These are phyloP conservation scores for Trichoderma breve DNA, from an alignment of 2,329 filamentous ascomycete genomes.

Conservation along the genomic window DNA sequence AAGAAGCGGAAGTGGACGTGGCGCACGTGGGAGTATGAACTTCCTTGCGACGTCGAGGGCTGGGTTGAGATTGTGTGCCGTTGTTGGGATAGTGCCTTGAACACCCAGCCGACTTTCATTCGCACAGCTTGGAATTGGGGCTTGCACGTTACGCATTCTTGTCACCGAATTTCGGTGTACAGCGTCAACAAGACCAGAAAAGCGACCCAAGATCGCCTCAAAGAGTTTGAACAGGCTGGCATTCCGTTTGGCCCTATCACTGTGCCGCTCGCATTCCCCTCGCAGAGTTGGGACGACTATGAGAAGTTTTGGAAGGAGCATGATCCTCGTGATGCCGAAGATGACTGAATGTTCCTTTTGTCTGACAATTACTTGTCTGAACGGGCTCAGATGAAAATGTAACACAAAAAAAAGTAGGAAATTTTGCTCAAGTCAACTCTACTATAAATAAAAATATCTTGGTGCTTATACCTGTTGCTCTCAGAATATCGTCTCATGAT, in stretches of 20 bases:
- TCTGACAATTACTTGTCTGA: no score
- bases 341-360: neutral
- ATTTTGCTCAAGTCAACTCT: neutral
- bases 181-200: slow-evolving; percentile 3
- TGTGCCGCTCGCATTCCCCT: slow-evolving; percentile 1
- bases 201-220: neutral
- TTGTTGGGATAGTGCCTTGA: slow-evolving; percentile 11
- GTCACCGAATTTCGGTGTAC: slow-evolving; percentile 12
- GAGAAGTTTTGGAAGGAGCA: slow-evolving; percentile 9
- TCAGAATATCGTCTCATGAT: neutral
- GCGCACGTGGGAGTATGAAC: slow-evolving; percentile 8
- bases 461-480: neutral
- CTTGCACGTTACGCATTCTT: slow-evolving; percentile 6
- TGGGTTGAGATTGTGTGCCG: slow-evolving; percentile 15
- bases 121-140: slow-evolving; percentile 16
- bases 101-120: neutral
- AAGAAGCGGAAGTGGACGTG: slow-evolving; percentile 16
- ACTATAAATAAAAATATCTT: neutral
- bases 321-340: slow-evolving; percentile 11
- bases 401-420: neutral
- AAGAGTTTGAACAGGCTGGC: neutral
- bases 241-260: slow-evolving; percentile 10
- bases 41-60: slow-evolving; percentile 10
- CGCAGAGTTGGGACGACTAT: neutral
- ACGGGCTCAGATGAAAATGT: no score